Evolutionary conservation across 306 rosid species (phyloP).

Genomic region (Cicer judaicum): DNA sequence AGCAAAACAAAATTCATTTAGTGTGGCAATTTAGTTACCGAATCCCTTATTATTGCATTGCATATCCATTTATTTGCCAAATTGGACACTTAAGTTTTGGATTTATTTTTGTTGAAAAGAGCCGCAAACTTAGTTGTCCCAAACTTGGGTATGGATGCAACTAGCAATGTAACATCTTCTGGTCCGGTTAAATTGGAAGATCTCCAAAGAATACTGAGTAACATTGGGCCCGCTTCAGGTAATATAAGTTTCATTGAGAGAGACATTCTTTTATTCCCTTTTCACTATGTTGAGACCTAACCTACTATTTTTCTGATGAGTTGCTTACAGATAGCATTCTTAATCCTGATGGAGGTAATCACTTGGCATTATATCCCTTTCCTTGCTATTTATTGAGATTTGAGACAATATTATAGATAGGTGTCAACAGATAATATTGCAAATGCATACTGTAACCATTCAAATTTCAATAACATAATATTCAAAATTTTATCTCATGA

Average conservation of each 20-base stretch:
- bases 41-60: slow-evolving; percentile 17
- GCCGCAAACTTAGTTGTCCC: slow-evolving; percentile 65
- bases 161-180: slow-evolving; percentile 63
- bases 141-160: slow-evolving; percentile 64
- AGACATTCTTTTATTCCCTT: slow-evolving; percentile 17
- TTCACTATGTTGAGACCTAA: slow-evolving; percentile 46
- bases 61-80: neutral
- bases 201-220: slow-evolving; percentile 83
- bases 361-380: slow-evolving; percentile 31
- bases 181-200: slow-evolving; percentile 89
- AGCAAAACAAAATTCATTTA: slow-evolving; percentile 27
- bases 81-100: slow-evolving; percentile 32
- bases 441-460: slow-evolving; percentile 29
- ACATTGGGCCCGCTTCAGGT: slow-evolving; percentile 84
- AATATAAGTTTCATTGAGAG: slow-evolving; percentile 24
- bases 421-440: slow-evolving; percentile 19
- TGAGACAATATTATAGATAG: slow-evolving; percentile 4
- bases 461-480: slow-evolving; percentile 28
- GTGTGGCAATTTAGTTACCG: slow-evolving; percentile 8
- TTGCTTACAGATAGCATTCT: slow-evolving; percentile 62
- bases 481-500: slow-evolving; percentile 21
- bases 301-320: slow-evolving; percentile 41
- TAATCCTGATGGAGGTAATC: slow-evolving; percentile 89
- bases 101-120: slow-evolving; percentile 27
- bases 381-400: slow-evolving; percentile 13